These are phyloP conservation scores for Aspergillus vadensis DNA, from an alignment of 2,329 filamentous ascomycete genomes.

Conservation along the genomic window DNA sequence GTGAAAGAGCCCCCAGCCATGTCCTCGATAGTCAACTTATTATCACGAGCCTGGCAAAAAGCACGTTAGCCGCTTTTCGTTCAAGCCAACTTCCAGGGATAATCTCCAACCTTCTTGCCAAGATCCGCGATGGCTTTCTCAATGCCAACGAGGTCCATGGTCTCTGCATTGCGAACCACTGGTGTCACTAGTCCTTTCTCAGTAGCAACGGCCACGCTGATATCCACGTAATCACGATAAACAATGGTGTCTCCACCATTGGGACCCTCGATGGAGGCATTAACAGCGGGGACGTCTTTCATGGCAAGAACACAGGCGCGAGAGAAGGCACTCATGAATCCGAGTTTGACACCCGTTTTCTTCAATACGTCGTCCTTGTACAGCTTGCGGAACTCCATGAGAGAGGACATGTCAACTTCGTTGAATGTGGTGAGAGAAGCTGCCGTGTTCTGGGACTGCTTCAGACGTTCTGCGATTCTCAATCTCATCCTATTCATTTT, in stretches of 20 bases:
- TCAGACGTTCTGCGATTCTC: slow-evolving; percentile 93
- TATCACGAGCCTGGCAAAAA: slow-evolving; percentile 73
- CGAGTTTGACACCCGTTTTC: slow-evolving; percentile 94
- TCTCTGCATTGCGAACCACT: slow-evolving; percentile 90
- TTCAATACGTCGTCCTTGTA: slow-evolving; percentile 97
- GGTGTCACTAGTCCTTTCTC: slow-evolving; percentile 97
- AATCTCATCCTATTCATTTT: slow-evolving; percentile 99
- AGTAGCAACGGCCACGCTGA: slow-evolving; percentile 94
- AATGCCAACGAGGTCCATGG: slow-evolving; percentile 82
- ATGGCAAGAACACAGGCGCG: slow-evolving; percentile 87
- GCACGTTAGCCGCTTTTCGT: background rate
- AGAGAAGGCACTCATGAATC: slow-evolving; percentile 99
- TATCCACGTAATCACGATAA: slow-evolving; percentile 96
- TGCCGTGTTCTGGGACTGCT: slow-evolving; percentile 98
- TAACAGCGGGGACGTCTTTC: slow-evolving; percentile 91
- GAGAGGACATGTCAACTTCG: slow-evolving; percentile 96
- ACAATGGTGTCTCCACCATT: slow-evolving; percentile 96
- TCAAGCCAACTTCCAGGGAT: slow-evolving; percentile 12
- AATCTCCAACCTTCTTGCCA: slow-evolving; percentile 76
- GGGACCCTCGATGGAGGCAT: slow-evolving; percentile 94
- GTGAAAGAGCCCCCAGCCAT: slow-evolving; percentile 99
- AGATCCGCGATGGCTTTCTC: slow-evolving; percentile 90
- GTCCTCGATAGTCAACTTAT: slow-evolving; percentile 97
- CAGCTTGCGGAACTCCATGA: slow-evolving; percentile 95
- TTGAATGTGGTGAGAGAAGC: slow-evolving; percentile 98